Conservation (phyloP, 1,284 basidiomycete species). For the Ustilago crameri region DNA sequence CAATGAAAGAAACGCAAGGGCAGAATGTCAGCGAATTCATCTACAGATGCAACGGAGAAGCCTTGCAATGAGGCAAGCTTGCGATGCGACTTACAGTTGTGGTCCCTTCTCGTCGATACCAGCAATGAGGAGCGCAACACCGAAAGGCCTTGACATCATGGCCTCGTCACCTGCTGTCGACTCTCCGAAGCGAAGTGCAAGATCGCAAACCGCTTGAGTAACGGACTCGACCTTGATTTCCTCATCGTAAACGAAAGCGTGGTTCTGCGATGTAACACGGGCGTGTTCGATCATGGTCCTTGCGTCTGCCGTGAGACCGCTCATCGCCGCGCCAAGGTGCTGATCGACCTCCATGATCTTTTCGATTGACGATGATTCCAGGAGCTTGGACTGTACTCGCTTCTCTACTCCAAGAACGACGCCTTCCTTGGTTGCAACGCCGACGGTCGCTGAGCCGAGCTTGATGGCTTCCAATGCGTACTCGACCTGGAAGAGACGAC, state of each 20-base stretch:
- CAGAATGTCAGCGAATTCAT: neutral
- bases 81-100: conserved; percentile 73
- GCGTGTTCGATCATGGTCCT: conserved; percentile 99
- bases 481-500: conserved; percentile 92
- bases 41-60: neutral
- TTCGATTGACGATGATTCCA: conserved; percentile 95
- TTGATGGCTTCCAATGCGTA: conserved; percentile 81
- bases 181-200: conserved; percentile 97
- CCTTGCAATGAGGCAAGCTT: neutral
- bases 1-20: neutral
- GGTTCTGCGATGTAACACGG: conserved; percentile 90
- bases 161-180: conserved; percentile 95
- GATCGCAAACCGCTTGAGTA: conserved; percentile 97
- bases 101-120: conserved; percentile 96
- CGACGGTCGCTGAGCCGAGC: conserved; percentile 94
- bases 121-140: conserved; percentile 95
- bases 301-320: conserved; percentile 95
- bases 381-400: conserved; percentile 94
- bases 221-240: conserved; percentile 83
- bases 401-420: conserved; percentile 97
- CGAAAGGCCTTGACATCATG: conserved; percentile 92
- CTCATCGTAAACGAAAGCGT: conserved; percentile 97
- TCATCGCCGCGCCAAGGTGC: conserved; percentile 98
- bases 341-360: conserved; percentile 99
- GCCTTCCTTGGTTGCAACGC: conserved; percentile 77